These are phyloP conservation scores for Cordyceps javanica DNA, from an alignment of 2,329 filamentous ascomycete genomes.

Conservation along the genomic window DNA sequence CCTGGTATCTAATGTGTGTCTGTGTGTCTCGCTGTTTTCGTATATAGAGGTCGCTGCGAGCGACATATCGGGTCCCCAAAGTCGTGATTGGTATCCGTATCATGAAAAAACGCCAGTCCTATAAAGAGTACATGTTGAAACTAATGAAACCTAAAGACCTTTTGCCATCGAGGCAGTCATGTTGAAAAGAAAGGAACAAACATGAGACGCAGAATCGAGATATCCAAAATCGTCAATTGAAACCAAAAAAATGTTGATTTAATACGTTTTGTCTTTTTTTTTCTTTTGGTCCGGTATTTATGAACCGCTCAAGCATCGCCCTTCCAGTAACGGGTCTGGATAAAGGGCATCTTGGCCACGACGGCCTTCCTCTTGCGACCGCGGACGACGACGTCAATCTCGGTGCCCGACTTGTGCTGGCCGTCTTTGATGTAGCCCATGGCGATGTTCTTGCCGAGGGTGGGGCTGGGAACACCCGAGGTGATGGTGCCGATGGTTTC, in stretches of 20 bases:
- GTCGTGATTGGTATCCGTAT: not conserved
- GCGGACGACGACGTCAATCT: conserved; percentile 70
- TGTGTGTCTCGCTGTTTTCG: not conserved
- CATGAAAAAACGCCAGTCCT: conserved; percentile 4
- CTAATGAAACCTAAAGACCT: conserved; percentile 9
- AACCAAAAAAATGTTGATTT: not conserved
- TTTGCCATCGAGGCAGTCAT: not conserved
- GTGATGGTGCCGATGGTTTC: conserved; percentile 74
- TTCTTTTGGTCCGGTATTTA: not conserved
- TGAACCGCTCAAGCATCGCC: conserved; percentile 3
- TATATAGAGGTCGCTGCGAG: not conserved
- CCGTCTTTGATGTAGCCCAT: conserved; percentile 89
- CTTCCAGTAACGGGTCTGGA: conserved; percentile 71
- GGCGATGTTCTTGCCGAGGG: conserved; percentile 82
- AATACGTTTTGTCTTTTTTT: not conserved
- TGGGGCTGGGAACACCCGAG: conserved; percentile 84
- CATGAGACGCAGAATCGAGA: not conserved
- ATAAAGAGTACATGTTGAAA: conserved; percentile 13
- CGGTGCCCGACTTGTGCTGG: conserved; percentile 76
- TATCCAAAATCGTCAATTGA: conserved; percentile 5
- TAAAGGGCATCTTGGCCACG: conserved; percentile 85
- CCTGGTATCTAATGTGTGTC: conserved; percentile 1
- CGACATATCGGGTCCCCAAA: not conserved
- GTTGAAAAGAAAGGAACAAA: not conserved
- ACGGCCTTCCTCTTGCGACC: conserved; percentile 69